These are phyloP conservation scores for Fusarium tupiense DNA, from an alignment of 2,329 filamentous ascomycete genomes.

Conservation along the genomic window DNA sequence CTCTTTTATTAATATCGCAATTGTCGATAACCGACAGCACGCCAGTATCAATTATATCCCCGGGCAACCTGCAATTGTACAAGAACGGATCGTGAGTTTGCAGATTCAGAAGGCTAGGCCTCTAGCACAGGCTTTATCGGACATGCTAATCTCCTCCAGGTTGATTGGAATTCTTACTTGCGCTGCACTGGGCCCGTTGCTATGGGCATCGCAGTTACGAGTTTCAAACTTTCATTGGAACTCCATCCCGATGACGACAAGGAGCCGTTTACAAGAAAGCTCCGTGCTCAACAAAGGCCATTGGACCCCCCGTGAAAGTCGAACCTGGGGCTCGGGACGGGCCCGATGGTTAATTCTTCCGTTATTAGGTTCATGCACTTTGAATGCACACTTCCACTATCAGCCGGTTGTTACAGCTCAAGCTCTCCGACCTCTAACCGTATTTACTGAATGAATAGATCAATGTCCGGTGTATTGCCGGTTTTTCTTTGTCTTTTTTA, in stretches of 20 bases:
- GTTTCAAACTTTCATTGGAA: slow-evolving; percentile 23
- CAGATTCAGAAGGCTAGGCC: background rate
- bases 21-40: background rate
- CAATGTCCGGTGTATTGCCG: background rate
- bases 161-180: slow-evolving; percentile 38
- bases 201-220: slow-evolving; percentile 20
- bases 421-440: background rate
- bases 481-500: background rate
- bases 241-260: slow-evolving; percentile 23
- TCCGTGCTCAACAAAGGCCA: slow-evolving; percentile 4
- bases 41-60: slow-evolving; percentile 37
- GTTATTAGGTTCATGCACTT: slow-evolving; percentile 27
- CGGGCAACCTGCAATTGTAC: slow-evolving; percentile 35
- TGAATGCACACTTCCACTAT: background rate
- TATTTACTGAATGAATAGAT: background rate
- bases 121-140: slow-evolving; percentile 7
- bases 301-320: background rate
- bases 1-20: slow-evolving; percentile 24
- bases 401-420: background rate
- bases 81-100: slow-evolving; percentile 15
- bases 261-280: background rate
- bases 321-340: background rate
- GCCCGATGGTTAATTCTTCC: slow-evolving; percentile 16
- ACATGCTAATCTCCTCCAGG: slow-evolving; percentile 35
- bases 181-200: slow-evolving; percentile 11